Base-by-base conservation (phyloP, 306 rosid genomes). In the Herpetospermum pedunculosum region DNA sequence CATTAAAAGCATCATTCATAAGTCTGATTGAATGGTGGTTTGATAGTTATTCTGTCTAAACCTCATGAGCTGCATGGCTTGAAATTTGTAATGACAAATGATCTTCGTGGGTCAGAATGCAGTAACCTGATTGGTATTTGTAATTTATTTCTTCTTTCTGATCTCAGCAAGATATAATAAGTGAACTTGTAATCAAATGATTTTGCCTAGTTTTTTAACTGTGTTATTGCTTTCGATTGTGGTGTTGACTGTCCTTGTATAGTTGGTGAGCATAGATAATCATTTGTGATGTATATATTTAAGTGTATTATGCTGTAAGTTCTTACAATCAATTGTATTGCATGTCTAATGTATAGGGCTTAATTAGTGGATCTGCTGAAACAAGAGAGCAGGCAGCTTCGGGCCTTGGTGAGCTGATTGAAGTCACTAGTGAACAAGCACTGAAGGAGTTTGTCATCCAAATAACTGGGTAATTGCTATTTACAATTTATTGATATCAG, bases 351-450 rank as follows among this genome's bases (percentile, higher is more conserved):
- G 65, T 63, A 34, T 80, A 94, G 97, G 99, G 99, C 75, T 85
- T 94, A 30, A 91, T 87, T 58, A 88, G 91, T 72, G 99, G 99
- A 59, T 94, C 99, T 78, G 86, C 99, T 65, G 99, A 94, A 82
- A 76, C 92, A 78, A 86, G 99, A 84, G 97, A 94, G 86, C 99
- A 94, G 77, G 92, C 99, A 14, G 99, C 99, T 68, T 74, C 88
- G 84, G 99, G 99, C 74, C 97, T 94, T 52, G 99, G 99, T 21
- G 97, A 94, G 79, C 80, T 91, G 86, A 88, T 94, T 75, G 99
- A 94, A 77, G 95, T 94, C 79, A 91, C 99, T 71, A 89, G 95
- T 76, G 99, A 91, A 76, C 82, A 88, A 79, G 84, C 96, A 13
- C 84, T 91, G 72, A 94, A 83, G 86, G 99, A 81, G 57, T 92